Evolutionary conservation across 345 rosid species (phyloP).

Genomic region (Citrus sinensis): DNA sequence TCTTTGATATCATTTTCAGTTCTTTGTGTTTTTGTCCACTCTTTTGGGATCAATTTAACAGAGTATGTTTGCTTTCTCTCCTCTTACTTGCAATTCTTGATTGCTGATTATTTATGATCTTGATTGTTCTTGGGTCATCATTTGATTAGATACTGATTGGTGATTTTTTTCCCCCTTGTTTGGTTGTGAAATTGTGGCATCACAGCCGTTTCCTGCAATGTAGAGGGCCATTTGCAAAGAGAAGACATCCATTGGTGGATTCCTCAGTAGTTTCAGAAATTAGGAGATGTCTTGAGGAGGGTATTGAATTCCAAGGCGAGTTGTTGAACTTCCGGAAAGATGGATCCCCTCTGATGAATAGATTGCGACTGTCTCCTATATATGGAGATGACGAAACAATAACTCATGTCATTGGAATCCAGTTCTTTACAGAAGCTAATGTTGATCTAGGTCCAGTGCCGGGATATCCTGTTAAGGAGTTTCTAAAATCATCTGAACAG

Average conservation of each 20-base stretch:
- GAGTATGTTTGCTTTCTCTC: not conserved
- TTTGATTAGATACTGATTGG: constrained; percentile 8
- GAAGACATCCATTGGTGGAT: constrained; percentile 84
- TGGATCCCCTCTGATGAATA: constrained; percentile 76
- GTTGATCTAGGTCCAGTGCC: constrained; percentile 76
- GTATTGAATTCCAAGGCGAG: constrained; percentile 83
- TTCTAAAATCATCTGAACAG: constrained; percentile 37
- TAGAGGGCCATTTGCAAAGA: constrained; percentile 91
- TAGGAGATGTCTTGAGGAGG: constrained; percentile 75
- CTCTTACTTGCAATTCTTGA: not conserved
- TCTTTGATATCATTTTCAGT: not conserved
- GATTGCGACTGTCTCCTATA: constrained; percentile 74
- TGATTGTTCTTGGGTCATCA: constrained; percentile 3
- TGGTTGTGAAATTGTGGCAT: constrained; percentile 19
- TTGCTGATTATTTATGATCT: not conserved
- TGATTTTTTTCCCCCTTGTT: not conserved
- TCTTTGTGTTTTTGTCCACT: not conserved
- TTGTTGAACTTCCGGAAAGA: constrained; percentile 84
- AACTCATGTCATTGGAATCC: constrained; percentile 85
- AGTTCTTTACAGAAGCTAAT: constrained; percentile 74
- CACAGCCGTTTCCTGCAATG: constrained; percentile 89
- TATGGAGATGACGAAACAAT: constrained; percentile 75
- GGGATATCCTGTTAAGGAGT: constrained; percentile 55
- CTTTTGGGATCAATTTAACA: not conserved
- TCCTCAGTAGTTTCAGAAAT: constrained; percentile 71